Evolutionary conservation across 2,329 filamentous ascomycete genomes (phyloP).

Genomic region (Apiospora rasikravindrae): DNA sequence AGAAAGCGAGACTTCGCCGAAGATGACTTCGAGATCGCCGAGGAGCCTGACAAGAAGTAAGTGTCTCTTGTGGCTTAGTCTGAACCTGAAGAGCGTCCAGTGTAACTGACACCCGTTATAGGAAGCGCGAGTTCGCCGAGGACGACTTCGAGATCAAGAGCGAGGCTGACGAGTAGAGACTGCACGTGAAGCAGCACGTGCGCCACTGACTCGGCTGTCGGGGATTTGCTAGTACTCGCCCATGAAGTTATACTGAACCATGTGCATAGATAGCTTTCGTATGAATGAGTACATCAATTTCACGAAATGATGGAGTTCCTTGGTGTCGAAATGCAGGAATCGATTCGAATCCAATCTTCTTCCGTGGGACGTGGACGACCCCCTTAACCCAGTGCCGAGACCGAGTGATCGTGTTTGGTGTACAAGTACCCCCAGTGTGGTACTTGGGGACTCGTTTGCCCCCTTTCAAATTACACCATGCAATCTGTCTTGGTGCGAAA

Average conservation of each 20-base stretch:
- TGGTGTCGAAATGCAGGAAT: neutral
- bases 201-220: neutral
- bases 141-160: slow-evolving; percentile 15
- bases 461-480: neutral
- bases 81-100: neutral
- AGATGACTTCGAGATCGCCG: neutral
- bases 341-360: neutral
- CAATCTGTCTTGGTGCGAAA: neutral
- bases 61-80: neutral
- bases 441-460: neutral
- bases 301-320: neutral
- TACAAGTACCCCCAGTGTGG: neutral
- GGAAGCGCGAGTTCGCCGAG: neutral
- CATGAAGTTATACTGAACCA: neutral
- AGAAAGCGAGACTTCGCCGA: slow-evolving; percentile 4
- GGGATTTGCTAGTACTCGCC: neutral
- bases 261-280: slow-evolving; percentile 3
- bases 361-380: neutral
- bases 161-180: slow-evolving; percentile 14
- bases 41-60: slow-evolving; percentile 11
- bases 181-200: neutral
- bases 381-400: neutral
- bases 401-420: neutral
- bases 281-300: slow-evolving; percentile 1
- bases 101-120: neutral